Conservation (phyloP, 2,329 filamentous ascomycete genomes). For the Sodiomyces alkalinus region DNA sequence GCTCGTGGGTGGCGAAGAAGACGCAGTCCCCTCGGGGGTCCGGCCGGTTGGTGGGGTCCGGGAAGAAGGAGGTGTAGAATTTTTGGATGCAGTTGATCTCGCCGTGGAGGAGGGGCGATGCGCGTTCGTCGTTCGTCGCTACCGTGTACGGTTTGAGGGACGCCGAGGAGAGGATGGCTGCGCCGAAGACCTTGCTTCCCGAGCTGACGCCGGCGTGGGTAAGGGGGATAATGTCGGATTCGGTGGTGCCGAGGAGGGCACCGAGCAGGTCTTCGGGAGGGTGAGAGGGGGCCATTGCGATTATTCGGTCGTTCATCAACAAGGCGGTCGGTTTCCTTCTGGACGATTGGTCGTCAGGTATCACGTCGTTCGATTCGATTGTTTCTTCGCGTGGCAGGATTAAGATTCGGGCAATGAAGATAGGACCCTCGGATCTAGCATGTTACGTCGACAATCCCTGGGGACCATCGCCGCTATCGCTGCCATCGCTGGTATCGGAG, state of each 20-base stretch:
- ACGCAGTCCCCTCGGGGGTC: conserved; percentile 29
- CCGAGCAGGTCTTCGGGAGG: conserved; percentile 16
- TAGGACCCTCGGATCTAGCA: too few relatives aligned
- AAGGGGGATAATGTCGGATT: conserved; percentile 33
- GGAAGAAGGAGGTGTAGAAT: conserved; percentile 29
- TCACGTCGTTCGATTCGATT: too few relatives aligned
- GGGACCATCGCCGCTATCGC: too few relatives aligned
- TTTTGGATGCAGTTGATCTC: conserved; percentile 46
- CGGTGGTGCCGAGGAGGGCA: conserved; percentile 25
- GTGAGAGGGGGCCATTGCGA: not conserved
- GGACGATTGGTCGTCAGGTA: too few relatives aligned
- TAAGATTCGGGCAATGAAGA: too few relatives aligned
- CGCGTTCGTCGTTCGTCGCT: conserved; percentile 39
- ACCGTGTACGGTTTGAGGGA: conserved; percentile 28
- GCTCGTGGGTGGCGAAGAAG: conserved; percentile 44
- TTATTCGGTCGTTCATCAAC: too few relatives aligned
- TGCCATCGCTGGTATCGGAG: too few relatives aligned
- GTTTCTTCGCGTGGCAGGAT: too few relatives aligned
- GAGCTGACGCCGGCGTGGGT: conserved; percentile 31
- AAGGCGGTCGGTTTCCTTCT: too few relatives aligned
- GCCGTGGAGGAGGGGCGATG: conserved; percentile 39
- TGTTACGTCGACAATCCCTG: too few relatives aligned
- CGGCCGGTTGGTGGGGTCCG: conserved; percentile 20
- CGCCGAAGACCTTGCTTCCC: conserved; percentile 41
- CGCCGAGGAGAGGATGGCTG: conserved; percentile 31